Evolutionary conservation across 2,329 filamentous ascomycete species (phyloP).

Genomic region (Aureobasidium melanogenum): DNA sequence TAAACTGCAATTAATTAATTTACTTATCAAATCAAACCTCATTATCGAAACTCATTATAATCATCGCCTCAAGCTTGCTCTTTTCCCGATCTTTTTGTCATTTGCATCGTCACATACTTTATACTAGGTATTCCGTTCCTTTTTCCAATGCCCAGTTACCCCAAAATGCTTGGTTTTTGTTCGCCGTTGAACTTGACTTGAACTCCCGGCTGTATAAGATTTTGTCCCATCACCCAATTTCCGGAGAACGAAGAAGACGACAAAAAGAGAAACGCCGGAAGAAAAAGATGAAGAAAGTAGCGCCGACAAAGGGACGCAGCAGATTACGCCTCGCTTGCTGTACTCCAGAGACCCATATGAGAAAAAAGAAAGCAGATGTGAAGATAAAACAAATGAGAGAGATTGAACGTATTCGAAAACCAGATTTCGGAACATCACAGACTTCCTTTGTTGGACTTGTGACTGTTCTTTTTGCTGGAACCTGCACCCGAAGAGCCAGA

Average conservation of each 20-base stretch:
- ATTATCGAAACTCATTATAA: no score
- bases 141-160: not conserved
- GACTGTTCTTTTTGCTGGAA: not conserved
- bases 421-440: not conserved
- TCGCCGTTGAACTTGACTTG: not conserved
- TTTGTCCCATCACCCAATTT: not conserved
- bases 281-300: not conserved
- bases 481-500: not conserved
- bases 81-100: not conserved
- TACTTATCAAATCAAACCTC: no score
- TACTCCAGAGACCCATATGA: not conserved
- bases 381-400: not conserved
- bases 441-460: not conserved
- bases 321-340: conserved; percentile 4
- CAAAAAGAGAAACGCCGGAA: not conserved
- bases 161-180: not conserved
- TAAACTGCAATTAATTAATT: no score
- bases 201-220: not conserved
- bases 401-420: not conserved
- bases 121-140: not conserved
- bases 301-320: not conserved
- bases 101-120: not conserved
- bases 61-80: no score
- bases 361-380: not conserved
- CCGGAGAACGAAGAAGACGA: no score